Evolutionary conservation across 306 rosid species (phyloP).

Genomic region (Erythrophleum fordii): DNA sequence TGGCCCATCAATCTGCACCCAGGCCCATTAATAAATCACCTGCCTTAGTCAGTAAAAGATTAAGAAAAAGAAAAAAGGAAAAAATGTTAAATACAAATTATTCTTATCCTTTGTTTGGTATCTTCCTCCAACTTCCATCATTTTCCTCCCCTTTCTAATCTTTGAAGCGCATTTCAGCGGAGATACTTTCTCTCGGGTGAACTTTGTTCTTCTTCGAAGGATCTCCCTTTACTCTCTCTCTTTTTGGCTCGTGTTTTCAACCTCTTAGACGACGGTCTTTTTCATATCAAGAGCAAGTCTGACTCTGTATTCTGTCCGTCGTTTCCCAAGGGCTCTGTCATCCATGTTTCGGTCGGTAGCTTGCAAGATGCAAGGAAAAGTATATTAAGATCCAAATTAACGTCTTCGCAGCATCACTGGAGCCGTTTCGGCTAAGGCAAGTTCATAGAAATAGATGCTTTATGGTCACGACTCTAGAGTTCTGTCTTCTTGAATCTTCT

Average conservation of each 20-base stretch:
- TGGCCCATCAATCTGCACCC: too few species aligned
- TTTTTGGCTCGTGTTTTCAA: background rate
- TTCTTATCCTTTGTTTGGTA: background rate
- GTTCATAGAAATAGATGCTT: background rate
- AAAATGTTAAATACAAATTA: background rate
- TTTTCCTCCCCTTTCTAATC: background rate
- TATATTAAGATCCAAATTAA: background rate
- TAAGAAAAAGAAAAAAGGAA: background rate
- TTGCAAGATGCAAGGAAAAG: background rate
- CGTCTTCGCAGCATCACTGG: background rate
- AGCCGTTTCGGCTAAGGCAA: background rate
- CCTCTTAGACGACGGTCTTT: background rate
- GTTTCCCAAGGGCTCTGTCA: background rate
- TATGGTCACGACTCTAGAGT: background rate
- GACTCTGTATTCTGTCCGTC: background rate
- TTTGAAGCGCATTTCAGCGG: background rate
- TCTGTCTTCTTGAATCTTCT: background rate
- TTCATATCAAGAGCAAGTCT: background rate
- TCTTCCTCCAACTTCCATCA: background rate
- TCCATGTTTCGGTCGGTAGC: background rate
- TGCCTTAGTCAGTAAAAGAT: constrained; percentile 2
- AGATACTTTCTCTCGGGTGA: background rate
- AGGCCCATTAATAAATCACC: background rate
- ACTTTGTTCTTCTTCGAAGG: background rate
- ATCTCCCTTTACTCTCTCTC: background rate